Evolutionary conservation across 2,329 filamentous ascomycete genomes (phyloP), one percentile per base, ranked within the genome.

Genomic region (Penicillium sp.): DNA sequence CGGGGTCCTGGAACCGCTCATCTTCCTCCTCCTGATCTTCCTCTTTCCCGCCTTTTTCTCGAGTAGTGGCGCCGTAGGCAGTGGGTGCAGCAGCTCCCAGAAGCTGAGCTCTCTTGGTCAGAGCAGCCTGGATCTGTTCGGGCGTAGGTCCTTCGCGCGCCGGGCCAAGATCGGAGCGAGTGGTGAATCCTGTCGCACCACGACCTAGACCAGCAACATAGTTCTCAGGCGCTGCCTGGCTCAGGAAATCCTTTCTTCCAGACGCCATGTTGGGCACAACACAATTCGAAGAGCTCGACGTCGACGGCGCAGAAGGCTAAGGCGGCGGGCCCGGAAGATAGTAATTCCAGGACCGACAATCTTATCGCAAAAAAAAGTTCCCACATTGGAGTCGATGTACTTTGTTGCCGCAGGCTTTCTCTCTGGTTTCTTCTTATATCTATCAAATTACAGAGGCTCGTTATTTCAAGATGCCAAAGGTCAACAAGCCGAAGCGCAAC

Each of bases 171-270:
- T 98, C 93, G 50, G 91, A 97, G 63, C 94, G 83, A 35, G 93
- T 98, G 15, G 93, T 97, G 74, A 98, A 98, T 53, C 94, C 93
- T 7, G 93, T 98, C 21, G 94, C 94, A 73, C 93, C 93, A 78
- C 94, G 87, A 72, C 93, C 93, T 56, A 98, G 83, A 80, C 93
- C 93, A 57, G 93, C 93, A 56, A 98, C 91, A 65, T 91, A 91
- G 70, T 90, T 91, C 62, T 89, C 86, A 12, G 86, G 86, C 48
- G 86, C 85, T 54, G 85, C 84, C 70, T 95, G 89, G 71, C 80
- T 90, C 53, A 97, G 72, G 64, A 97, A 97, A 71, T 96, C 89
- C 75, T 88, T 85, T 62, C 79, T 77, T 52, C 77, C 77, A 47
- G 65, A 68, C 50, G 79, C 77, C 81, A 84, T 84, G 6, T 37